phyloP scores from a whole-genome alignment of 305 asterid species.

The Striga hermonthica region DNA sequence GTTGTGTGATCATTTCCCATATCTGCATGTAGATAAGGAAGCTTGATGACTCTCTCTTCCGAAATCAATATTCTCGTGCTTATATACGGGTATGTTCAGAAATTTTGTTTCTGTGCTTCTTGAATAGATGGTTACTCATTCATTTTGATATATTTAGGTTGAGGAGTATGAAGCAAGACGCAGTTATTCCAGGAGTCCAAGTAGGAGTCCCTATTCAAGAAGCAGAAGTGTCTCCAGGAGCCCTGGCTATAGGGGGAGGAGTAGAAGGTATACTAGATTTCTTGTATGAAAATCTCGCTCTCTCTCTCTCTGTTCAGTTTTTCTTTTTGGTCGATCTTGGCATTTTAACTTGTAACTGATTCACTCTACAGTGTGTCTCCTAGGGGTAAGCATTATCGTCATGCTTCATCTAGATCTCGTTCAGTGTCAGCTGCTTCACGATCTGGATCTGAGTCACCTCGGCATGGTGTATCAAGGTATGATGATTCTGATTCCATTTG shows the following conservation, averaged over 20 bases:
- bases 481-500: not conserved
- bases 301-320: no score
- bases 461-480: constrained; percentile 48
- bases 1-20: constrained; percentile 4
- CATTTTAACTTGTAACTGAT: no score
- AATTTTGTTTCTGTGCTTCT: constrained; percentile 10
- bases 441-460: constrained; percentile 43
- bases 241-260: constrained; percentile 44
- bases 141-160: constrained; percentile 44
- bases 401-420: constrained; percentile 44
- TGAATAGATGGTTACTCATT: constrained; percentile 14
- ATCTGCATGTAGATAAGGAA: constrained; percentile 56
- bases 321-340: no score
- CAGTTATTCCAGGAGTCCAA: constrained; percentile 60
- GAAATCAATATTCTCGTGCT: constrained; percentile 67
- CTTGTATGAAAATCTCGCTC: no score
- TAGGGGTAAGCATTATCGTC: constrained; percentile 39
- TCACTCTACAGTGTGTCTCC: constrained; percentile 43
- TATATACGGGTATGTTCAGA: constrained; percentile 55
- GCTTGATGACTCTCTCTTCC: constrained; percentile 79
- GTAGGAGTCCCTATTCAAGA: constrained; percentile 55
- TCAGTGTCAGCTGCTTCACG: constrained; percentile 50
- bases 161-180: constrained; percentile 58
- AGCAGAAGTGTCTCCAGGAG: constrained; percentile 53
- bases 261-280: constrained; percentile 46